Conservation (phyloP, 1,284 basidiomycete genomes). For the Neonothopanus nambi region DNA sequence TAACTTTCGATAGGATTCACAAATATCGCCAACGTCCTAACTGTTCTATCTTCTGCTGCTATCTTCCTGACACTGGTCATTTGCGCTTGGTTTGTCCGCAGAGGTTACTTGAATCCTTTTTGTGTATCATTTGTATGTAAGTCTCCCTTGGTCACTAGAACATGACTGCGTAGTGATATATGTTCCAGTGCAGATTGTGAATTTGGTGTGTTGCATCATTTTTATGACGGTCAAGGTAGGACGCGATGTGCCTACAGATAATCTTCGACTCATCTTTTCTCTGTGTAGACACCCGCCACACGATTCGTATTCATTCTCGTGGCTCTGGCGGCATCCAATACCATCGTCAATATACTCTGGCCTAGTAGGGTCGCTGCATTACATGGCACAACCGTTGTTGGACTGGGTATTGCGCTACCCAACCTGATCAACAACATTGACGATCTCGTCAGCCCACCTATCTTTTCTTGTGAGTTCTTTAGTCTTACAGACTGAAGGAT, state of each 20-base stretch:
- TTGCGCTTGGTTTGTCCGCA: slow-evolving; percentile 11
- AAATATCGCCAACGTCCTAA: slow-evolving; percentile 11
- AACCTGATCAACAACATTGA: slow-evolving; percentile 6
- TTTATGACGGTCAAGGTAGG: slow-evolving; percentile 18
- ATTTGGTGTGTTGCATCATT: slow-evolving; percentile 13
- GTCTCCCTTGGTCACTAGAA: neutral
- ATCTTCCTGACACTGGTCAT: slow-evolving; percentile 9
- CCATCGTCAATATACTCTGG: slow-evolving; percentile 8
- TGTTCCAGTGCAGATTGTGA: slow-evolving; percentile 7
- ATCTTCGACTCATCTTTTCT: neutral
- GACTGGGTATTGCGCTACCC: neutral
- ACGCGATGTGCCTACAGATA: neutral
- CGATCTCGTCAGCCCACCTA: slow-evolving; percentile 1
- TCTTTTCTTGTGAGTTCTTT: slow-evolving; percentile 3
- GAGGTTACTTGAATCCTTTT: slow-evolving; percentile 14
- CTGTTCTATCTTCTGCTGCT: slow-evolving; percentile 13
- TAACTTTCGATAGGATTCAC: slow-evolving; percentile 9
- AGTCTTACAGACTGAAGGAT: neutral
- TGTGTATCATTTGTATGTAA: slow-evolving; percentile 8
- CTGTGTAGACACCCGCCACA: slow-evolving; percentile 5
- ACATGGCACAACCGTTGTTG: slow-evolving; percentile 4
- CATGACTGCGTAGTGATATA: neutral
- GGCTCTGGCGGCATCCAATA: slow-evolving; percentile 6
- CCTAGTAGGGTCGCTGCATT: slow-evolving; percentile 4
- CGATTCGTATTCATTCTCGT: slow-evolving; percentile 19